Evolutionary conservation across 495 filamentous ascomycete genomes (phyloP), one percentile per base, ranked within the genome.

Genomic region (Lepidopterella palustris): DNA sequence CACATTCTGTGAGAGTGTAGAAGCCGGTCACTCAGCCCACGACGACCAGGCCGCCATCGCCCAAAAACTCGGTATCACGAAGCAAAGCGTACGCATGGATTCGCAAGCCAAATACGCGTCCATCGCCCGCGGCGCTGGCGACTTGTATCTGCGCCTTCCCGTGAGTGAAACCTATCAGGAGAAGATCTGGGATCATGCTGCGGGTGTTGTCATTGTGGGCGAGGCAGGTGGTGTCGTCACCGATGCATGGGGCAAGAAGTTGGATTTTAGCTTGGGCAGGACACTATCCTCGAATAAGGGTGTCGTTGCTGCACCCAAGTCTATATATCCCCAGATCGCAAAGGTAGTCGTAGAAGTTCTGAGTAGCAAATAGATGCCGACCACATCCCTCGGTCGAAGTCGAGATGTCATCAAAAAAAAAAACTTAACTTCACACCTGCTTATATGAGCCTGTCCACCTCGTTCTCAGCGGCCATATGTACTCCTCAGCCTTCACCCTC

Each of bases 151-250:
- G 64, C 80, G 93, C 52, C 75, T 99, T 27, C 93, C 95, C 18
- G 84, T 87, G 11, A 85, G 80, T 65, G 85, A 84, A 68, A 84
- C 85, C 24, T 99, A 97, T 74, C 84, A 95, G 75, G 93, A 99
- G 80, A 99, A 99, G 80, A 97, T 99, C 63, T 99, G 93, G 93
- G 93, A 99, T 71, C 93, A 99, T 74, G 95, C 92, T 28, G 92
- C 90, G n/a, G 93, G 93, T 31, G 91, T 95, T 60, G 73, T 99
- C 53, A 92, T 99, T 65, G 91, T 96, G 10, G 81, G 90, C 49
- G 93, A 99, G 73, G 91, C 95, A 4, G 93, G 95, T 50, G 95
- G 92, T 24, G 78, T 87, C 67, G 93, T 98, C 31, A 95, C 87
- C 18, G 93, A 96, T 73, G 86, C 85, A 55, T 80, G 84, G 60